Evolutionary conservation across 768 basidiomycete species (phyloP), one percentile per base, ranked within the genome.

Genomic region (Termitomyces bulborhizus): DNA sequence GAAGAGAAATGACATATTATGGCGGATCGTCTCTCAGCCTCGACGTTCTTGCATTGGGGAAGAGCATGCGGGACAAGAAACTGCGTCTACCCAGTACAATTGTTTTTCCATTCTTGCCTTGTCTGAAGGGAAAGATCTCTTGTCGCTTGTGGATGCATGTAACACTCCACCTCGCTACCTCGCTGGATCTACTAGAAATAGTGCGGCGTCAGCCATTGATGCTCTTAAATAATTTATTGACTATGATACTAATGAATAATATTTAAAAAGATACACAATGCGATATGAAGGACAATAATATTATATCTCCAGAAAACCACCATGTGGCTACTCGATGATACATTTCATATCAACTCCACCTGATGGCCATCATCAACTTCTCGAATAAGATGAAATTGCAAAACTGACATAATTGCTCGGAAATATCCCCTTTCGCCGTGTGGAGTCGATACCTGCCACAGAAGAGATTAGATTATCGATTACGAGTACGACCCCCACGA

Each of bases 391-490:
- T 50, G 36, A 48, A 59, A 49, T 6, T 29, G 6, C 24, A 56
- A 51, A 47, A 77, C 89, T 69, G 70, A 92, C 90, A 76, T 92
- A 92, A 71, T 90, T 91, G 69, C 86, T 90, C 27, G 90, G 90
- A 72, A 93, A 93, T 63, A 92, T 90, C 5, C 90, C 90, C 68
- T 82, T 89, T 66, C 67, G 73, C 52, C 88, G 85, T 54, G 69
- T 66, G 49, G 72, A 68, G 60, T 84, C 79, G 58, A 82, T 73
- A 53, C 88, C 88, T 90, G 67, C 51, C 56, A 65, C 62, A 59
- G 58, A 60, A 55, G 56, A 46, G 42, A 60, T 55, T 48, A 56
- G 43, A 32, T 56, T 46, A 55, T 62, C 53, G 42, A 57, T 46
- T 67, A 59, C 57, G 54, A 31, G 57, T 54, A 13, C 60, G 49